Evolutionary conservation across 139 green algal genomes (phyloP).

Genomic region (Haematococcus lacustris): DNA sequence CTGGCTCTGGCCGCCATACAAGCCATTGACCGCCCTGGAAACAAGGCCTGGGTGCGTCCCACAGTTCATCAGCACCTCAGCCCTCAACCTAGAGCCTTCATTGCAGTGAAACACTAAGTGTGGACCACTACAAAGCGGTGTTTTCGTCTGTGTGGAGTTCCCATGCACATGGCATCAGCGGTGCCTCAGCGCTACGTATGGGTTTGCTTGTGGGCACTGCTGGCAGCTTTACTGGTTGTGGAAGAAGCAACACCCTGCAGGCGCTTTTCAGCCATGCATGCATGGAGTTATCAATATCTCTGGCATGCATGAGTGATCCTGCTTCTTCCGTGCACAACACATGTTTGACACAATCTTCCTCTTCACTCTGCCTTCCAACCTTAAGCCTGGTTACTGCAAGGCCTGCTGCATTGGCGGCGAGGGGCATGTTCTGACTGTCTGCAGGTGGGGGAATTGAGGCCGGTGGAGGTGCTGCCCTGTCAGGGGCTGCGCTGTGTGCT

Average conservation of each 20-base stretch:
- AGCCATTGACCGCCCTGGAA: slow-evolving; percentile 5
- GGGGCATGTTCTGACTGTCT: too few species aligned
- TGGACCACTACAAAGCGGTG: slow-evolving; percentile 6
- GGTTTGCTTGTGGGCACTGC: too few species aligned
- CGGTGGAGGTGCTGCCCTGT: slow-evolving; percentile 26
- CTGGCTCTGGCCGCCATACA: slow-evolving; percentile 13
- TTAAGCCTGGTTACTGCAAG: background rate
- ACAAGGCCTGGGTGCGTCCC: slow-evolving; percentile 17
- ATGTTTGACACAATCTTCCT: background rate
- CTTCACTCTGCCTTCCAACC: too few species aligned
- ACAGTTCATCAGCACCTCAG: too few species aligned
- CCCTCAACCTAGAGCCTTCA: too few species aligned
- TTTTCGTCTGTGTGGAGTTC: background rate
- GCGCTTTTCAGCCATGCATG: background rate
- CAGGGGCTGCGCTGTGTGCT: slow-evolving; percentile 37
- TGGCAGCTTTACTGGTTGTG: too few species aligned
- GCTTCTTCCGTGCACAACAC: background rate
- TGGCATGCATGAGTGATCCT: background rate
- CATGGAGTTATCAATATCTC: background rate
- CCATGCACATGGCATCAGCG: background rate
- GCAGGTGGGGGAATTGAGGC: background rate
- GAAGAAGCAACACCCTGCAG: too few species aligned
- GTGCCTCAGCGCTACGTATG: background rate
- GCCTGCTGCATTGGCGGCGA: too few species aligned
- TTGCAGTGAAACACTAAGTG: too few species aligned